Percentiles rank a stretch among this genome's conserved stretches.
Conservation (phyloP, 2,329 filamentous ascomycete species). For the Colletotrichum sp. region DNA sequence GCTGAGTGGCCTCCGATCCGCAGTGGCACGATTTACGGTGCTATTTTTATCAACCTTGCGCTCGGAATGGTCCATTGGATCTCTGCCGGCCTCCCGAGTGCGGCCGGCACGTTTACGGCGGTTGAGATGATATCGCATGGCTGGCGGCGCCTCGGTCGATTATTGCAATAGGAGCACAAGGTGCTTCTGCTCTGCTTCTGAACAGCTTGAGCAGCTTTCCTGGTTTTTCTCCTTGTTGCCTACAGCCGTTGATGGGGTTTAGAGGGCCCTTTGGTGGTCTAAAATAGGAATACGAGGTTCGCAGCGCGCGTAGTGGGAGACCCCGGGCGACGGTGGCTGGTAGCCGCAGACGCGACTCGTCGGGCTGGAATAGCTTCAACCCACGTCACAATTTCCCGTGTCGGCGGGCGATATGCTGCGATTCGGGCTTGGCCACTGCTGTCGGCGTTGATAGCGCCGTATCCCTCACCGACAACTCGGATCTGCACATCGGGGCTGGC, state of each 20-base stretch:
- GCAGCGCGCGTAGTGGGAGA: neutral
- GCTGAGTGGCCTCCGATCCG: neutral
- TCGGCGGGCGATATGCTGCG: neutral
- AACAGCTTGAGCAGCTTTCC: neutral
- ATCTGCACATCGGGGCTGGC: neutral
- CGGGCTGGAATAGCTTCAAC: slow-evolving; percentile 11
- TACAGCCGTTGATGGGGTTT: neutral
- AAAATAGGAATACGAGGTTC: slow-evolving; percentile 9
- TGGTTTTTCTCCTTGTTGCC: slow-evolving; percentile 13
- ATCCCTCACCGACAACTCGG: neutral
- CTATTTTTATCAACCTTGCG: neutral
- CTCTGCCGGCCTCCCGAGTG: neutral
- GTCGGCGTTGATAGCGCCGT: neutral
- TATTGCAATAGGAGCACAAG: neutral
- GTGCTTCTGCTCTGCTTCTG: neutral
- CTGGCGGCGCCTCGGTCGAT: neutral
- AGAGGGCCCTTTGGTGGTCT: neutral
- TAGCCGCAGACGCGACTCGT: neutral
- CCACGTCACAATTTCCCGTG: slow-evolving; percentile 6
- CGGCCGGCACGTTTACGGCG: neutral
- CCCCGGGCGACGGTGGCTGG: neutral
- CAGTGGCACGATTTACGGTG: neutral
- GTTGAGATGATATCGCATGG: neutral
- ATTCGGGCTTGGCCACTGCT: neutral
- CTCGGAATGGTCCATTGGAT: neutral